Base-by-base conservation (phyloP, 805 yeast genomes). In the Yamadazyma takamatsuzukensis region DNA sequence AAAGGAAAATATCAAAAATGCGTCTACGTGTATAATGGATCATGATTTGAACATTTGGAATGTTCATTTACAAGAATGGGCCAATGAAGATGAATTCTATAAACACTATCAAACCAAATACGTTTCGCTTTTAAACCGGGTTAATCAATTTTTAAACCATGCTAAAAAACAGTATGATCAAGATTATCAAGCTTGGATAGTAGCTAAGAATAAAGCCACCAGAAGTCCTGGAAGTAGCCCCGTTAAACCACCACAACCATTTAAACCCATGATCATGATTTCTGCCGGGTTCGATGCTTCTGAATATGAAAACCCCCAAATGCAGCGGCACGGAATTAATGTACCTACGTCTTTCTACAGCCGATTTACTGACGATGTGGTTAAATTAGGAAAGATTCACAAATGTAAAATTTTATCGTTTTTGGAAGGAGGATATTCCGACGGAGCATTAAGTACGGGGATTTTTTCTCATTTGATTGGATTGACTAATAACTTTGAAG, bases 261-360 rank as follows among this genome's bases (percentile, higher is more conserved):
- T 61, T 46, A 64, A 62, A 39, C 70, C 73, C 8, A 45, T 84
- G 38, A 74, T 86, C 3, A 70, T 81, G n/a, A 68, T 85, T 1
- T 83, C 94, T 27, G 89, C 95, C 0, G 95, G 95, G 2, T 86
- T 85, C 53, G 95, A 85, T 59, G 94, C 93, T 2, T 78, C 84
- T 12, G 95, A 85, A 51, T 80, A 73, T 54, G 95, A 85, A 51
- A 79, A 78, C 37, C 75, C 76, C n/a, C 74, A 80, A 30, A 86
- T 85, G 95, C 95, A 85, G 56, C 65, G 95, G 33, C 95, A 86
- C 53, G 76, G 77, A 0, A 85, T 82, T 16, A 78, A 80, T 47
- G 87, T 85, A 8, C 95, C 95, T 3, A 83, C 94, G 0, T 73
- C 80, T 13, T 85, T 86, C 49, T 85, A 80, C 52, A 71, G 83